phyloP scores from a whole-genome alignment of 306 rosid species.

The Quercus mongolica region DNA sequence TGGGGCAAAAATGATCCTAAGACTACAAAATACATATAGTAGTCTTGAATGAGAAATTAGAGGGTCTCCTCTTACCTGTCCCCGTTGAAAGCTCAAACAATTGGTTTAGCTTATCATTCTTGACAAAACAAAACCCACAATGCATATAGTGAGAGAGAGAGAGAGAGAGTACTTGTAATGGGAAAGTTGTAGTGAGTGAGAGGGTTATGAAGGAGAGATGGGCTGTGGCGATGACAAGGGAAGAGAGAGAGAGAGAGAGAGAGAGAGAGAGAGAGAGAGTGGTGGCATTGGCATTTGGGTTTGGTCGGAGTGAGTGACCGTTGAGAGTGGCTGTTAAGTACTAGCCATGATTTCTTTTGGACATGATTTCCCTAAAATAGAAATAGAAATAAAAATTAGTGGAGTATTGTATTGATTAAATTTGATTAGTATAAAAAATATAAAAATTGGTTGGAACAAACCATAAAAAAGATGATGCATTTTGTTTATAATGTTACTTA shows the following conservation, averaged over 20 bases:
- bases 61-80: slow-evolving; percentile 40
- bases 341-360: too few relatives aligned
- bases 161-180: slow-evolving; percentile 42
- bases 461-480: too few relatives aligned
- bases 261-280: slow-evolving; percentile 10
- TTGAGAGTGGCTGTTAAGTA: too few relatives aligned
- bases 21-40: neutral
- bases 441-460: too few relatives aligned
- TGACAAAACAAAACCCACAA: slow-evolving; percentile 1
- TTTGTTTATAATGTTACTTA: too few relatives aligned
- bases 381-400: too few relatives aligned
- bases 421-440: too few relatives aligned
- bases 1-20: neutral
- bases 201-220: slow-evolving; percentile 42
- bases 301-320: slow-evolving; percentile 15
- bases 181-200: slow-evolving; percentile 27
- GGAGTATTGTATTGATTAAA: too few relatives aligned
- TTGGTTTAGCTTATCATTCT: neutral
- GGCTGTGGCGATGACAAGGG: slow-evolving; percentile 39
- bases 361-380: too few relatives aligned
- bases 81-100: slow-evolving; percentile 41
- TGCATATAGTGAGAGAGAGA: neutral
- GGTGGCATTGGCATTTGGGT: slow-evolving; percentile 44
- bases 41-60: slow-evolving; percentile 32
- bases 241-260: slow-evolving; percentile 7